These are phyloP conservation scores for Neocatenulostroma microsporum DNA, from an alignment of 2,329 filamentous ascomycete genomes.

Conservation along the genomic window DNA sequence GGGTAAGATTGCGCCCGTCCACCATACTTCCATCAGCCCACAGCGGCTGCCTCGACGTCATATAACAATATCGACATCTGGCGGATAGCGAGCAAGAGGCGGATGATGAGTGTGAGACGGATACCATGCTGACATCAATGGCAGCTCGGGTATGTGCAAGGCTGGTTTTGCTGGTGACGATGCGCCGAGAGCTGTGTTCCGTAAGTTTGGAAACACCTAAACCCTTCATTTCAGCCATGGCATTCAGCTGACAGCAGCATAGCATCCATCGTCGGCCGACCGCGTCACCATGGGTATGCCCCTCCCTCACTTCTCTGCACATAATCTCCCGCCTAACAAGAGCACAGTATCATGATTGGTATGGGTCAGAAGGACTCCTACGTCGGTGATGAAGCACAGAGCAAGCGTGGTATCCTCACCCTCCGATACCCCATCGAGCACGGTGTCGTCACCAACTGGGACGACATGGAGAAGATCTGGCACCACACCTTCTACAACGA, in stretches of 20 bases:
- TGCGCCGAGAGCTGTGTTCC: slow-evolving; percentile 99
- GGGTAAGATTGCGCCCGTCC: slow-evolving; percentile 64
- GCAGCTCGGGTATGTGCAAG: slow-evolving; percentile 99
- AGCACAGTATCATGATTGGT: slow-evolving; percentile 96
- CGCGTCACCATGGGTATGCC: slow-evolving; percentile 96
- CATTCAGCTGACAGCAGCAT: slow-evolving; percentile 24
- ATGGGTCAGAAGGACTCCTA: slow-evolving; percentile 99
- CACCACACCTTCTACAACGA: slow-evolving; percentile 99
- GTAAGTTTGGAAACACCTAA: slow-evolving; percentile 58
- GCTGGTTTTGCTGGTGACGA: slow-evolving; percentile 99
- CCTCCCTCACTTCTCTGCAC: slow-evolving; percentile 22
- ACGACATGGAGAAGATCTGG: slow-evolving; percentile 99
- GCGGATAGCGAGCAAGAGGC: slow-evolving; percentile 9
- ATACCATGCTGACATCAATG: slow-evolving; percentile 21
- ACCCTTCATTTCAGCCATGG: slow-evolving; percentile 15
- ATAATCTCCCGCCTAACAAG: slow-evolving; percentile 31
- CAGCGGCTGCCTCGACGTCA: slow-evolving; percentile 24
- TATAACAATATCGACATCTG: slow-evolving; percentile 17
- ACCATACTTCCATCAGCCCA: slow-evolving; percentile 28
- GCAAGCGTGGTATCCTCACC: slow-evolving; percentile 99
- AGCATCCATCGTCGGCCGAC: slow-evolving; percentile 99
- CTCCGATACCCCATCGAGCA: slow-evolving; percentile 99
- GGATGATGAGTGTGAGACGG: slow-evolving; percentile 6
- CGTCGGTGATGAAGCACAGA: slow-evolving; percentile 99
- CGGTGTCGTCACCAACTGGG: slow-evolving; percentile 99